These are phyloP conservation scores for Vitellaria paradoxa DNA, from an alignment of 179 eudicot species.

Conservation along the genomic window DNA sequence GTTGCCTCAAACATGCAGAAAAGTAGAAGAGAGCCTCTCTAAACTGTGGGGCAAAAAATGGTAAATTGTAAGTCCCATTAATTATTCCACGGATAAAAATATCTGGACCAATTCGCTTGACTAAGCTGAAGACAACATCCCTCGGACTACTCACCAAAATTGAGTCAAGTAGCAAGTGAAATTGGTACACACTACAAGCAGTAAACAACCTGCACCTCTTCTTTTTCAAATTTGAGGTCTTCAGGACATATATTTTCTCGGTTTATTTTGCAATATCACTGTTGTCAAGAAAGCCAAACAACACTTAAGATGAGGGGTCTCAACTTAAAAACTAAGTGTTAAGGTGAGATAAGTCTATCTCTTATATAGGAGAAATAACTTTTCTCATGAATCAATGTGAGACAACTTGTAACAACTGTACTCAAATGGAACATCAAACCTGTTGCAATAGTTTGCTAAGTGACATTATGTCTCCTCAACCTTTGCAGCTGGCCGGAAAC, in stretches of 20 bases:
- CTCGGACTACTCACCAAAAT: conserved; percentile 6
- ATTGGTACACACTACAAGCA: neutral
- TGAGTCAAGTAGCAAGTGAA: conserved; percentile 7
- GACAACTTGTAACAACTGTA: neutral
- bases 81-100: conserved; percentile 13
- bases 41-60: conserved; percentile 55
- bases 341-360: no score
- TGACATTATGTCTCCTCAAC: conserved; percentile 12
- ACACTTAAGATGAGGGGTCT: no score
- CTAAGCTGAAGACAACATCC: conserved; percentile 13
- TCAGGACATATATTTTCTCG: conserved; percentile 14
- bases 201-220: conserved; percentile 16
- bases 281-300: no score
- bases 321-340: no score
- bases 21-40: conserved; percentile 58
- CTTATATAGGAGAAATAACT: no score
- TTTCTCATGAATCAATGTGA: no score
- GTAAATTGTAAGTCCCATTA: neutral
- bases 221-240: conserved; percentile 8
- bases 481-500: conserved; percentile 14
- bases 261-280: conserved; percentile 5
- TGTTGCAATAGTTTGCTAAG: neutral
- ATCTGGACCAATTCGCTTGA: conserved; percentile 16
- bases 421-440: conserved; percentile 17
- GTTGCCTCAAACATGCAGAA: conserved; percentile 65